These are phyloP conservation scores for Penicillium soppii DNA, from an alignment of 495 filamentous ascomycete species.

Conservation along the genomic window DNA sequence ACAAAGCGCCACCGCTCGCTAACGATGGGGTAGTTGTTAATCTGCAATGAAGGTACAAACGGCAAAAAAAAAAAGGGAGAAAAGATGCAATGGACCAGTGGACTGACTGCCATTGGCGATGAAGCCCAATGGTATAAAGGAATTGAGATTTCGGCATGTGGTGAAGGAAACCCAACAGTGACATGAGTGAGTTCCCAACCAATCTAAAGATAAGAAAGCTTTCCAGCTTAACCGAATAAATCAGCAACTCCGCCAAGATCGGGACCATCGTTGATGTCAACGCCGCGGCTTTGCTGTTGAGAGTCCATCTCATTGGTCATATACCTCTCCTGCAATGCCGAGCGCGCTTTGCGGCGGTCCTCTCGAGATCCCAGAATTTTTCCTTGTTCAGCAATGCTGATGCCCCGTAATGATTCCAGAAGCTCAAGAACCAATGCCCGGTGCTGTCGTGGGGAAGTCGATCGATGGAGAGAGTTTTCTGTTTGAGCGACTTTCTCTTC, in stretches of 20 bases:
- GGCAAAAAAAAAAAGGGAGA: conserved; percentile 3
- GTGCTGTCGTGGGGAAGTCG: conserved; percentile 68
- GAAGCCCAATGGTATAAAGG: not conserved
- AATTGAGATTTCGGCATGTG: not conserved
- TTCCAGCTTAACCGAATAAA: conserved; percentile 58
- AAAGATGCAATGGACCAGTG: not conserved
- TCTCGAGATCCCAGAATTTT: conserved; percentile 60
- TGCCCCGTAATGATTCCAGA: conserved; percentile 78
- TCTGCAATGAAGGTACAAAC: conserved; percentile 6
- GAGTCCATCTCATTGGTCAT: conserved; percentile 51
- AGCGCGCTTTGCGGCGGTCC: conserved; percentile 52
- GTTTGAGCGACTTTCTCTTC: conserved; percentile 45
- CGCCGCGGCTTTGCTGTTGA: conserved; percentile 41
- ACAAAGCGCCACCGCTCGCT: conserved; percentile 2
- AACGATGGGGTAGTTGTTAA: conserved; percentile 20
- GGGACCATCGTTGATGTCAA: conserved; percentile 56
- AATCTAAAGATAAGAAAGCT: no score
- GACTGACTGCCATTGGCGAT: no score
- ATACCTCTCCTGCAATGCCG: conserved; percentile 56
- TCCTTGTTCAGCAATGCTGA: conserved; percentile 90
- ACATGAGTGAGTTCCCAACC: no score
- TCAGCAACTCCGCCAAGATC: conserved; percentile 65
- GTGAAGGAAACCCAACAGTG: not conserved
- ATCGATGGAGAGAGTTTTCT: conserved; percentile 56
- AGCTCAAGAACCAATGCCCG: conserved; percentile 83